A percentile compares a stretch with the other conserved stretches of the same genome.
Conservation (phyloP, 768 basidiomycete genomes). For the Favolaschia claudopus region DNA sequence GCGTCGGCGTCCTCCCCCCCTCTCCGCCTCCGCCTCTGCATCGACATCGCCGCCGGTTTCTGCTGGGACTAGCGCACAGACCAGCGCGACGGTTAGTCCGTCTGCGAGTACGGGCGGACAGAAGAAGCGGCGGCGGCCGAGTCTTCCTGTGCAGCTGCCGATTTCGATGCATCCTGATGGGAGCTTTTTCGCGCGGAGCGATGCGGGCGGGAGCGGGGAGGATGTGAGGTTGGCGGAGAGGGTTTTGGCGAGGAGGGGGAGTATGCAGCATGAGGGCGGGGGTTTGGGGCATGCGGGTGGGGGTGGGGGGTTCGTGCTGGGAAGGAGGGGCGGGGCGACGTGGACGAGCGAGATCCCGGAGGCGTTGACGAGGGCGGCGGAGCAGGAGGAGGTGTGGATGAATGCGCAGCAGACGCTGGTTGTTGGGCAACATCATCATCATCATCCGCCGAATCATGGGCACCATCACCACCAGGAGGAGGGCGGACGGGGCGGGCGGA, state of each 20-base stretch:
- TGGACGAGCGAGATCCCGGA: constrained; percentile 88
- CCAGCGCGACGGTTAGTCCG: constrained; percentile 21
- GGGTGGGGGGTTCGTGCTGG: neutral
- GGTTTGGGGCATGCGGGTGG: constrained; percentile 27
- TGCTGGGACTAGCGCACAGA: constrained; percentile 23
- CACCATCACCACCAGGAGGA: constrained; percentile 26
- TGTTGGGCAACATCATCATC: constrained; percentile 41
- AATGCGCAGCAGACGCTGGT: constrained; percentile 40
- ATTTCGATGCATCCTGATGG: constrained; percentile 21
- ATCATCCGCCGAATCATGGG: constrained; percentile 7
- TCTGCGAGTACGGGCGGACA: constrained; percentile 6
- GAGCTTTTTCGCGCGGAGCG: constrained; percentile 26
- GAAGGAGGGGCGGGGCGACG: constrained; percentile 25
- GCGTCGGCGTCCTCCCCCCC: constrained; percentile 40
- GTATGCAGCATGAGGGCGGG: constrained; percentile 38
- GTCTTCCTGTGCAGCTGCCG: constrained; percentile 10
- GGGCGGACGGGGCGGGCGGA: constrained; percentile 39
- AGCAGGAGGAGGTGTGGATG: constrained; percentile 84
- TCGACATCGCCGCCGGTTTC: constrained; percentile 40
- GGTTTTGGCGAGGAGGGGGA: neutral
- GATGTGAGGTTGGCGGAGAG: constrained; percentile 21
- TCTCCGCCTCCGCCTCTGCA: constrained; percentile 26
- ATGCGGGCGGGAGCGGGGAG: constrained; percentile 23
- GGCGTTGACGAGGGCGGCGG: constrained; percentile 80
- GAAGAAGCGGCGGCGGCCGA: constrained; percentile 9